phyloP scores from a whole-genome alignment of 768 basidiomycete genomes.

The Imleria badia region DNA sequence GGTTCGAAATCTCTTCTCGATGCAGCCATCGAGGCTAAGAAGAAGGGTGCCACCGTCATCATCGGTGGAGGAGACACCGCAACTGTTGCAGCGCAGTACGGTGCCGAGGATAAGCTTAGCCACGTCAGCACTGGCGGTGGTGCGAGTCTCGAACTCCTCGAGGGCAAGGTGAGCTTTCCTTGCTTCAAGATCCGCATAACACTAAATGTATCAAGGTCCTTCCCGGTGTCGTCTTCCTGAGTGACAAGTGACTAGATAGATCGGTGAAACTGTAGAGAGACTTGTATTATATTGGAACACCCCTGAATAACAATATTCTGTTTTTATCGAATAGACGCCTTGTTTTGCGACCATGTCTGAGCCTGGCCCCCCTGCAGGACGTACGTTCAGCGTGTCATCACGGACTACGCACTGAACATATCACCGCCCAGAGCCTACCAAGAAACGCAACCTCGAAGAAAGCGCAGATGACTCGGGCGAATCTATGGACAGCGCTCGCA shows the following conservation, averaged over 20 bases:
- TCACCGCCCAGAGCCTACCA: neutral
- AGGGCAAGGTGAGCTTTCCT: conserved; percentile 79
- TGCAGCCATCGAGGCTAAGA: conserved; percentile 82
- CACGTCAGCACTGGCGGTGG: conserved; percentile 97
- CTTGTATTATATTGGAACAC: conserved; percentile 16
- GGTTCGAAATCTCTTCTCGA: conserved; percentile 85
- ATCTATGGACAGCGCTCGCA: conserved; percentile 16
- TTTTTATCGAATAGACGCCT: conserved; percentile 15
- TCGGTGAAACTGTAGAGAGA: conserved; percentile 8
- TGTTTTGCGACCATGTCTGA: conserved; percentile 11
- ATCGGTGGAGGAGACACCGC: conserved; percentile 96
- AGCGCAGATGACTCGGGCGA: conserved; percentile 11
- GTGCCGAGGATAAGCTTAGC: conserved; percentile 83
- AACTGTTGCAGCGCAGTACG: conserved; percentile 88
- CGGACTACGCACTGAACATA: neutral
- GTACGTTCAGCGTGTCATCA: conserved; percentile 12
- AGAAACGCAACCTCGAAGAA: conserved; percentile 23
- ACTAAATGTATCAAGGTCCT: conserved; percentile 51
- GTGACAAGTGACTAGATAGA: conserved; percentile 48
- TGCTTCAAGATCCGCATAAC: neutral
- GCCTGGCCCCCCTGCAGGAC: conserved; percentile 2
- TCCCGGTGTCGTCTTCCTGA: conserved; percentile 90
- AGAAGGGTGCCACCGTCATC: conserved; percentile 87
- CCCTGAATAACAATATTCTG: conserved; percentile 14
- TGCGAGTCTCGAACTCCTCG: conserved; percentile 90